A percentile compares a stretch with the other conserved stretches of the same genome.
Conservation (phyloP, 2,329 filamentous ascomycete genomes). For the Xylariaceae sp. region DNA sequence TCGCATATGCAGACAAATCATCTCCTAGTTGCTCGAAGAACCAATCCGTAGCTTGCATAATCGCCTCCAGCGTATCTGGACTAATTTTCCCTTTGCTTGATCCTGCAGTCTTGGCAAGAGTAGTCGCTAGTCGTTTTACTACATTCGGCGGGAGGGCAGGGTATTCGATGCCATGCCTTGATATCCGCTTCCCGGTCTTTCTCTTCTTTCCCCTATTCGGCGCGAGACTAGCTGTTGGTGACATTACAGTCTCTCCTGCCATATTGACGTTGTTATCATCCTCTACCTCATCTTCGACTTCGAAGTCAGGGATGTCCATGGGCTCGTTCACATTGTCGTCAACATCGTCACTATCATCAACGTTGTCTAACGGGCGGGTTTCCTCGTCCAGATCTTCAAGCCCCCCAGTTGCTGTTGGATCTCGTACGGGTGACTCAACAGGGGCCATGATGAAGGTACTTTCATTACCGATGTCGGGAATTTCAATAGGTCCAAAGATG, state of each 20-base stretch:
- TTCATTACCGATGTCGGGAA: constrained; percentile 55
- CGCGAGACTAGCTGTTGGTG: neutral
- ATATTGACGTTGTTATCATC: constrained; percentile 15
- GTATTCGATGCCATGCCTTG: constrained; percentile 75
- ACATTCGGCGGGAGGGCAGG: constrained; percentile 75
- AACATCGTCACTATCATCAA: constrained; percentile 33
- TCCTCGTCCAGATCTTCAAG: constrained; percentile 31
- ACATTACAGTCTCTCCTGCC: constrained; percentile 15
- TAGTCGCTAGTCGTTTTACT: constrained; percentile 75
- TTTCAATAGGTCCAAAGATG: constrained; percentile 55
- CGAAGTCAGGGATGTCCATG: constrained; percentile 31
- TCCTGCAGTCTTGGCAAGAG: constrained; percentile 71
- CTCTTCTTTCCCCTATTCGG: constrained; percentile 40
- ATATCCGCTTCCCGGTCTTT: constrained; percentile 62
- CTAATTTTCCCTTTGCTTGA: constrained; percentile 71
- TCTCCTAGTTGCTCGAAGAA: constrained; percentile 89
- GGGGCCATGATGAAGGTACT: constrained; percentile 58
- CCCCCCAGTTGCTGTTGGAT: constrained; percentile 31
- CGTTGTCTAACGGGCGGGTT: constrained; percentile 27
- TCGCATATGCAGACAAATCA: constrained; percentile 78
- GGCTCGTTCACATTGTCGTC: constrained; percentile 34
- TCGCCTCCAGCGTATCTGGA: constrained; percentile 74
- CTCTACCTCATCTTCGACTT: constrained; percentile 32
- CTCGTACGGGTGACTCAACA: constrained; percentile 39
- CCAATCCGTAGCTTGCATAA: constrained; percentile 85